A percentile compares a stretch with the other conserved stretches of the same genome.
phyloP scores from a whole-genome alignment of 352 stramenopile species.

The Phytophthora hybrid region DNA sequence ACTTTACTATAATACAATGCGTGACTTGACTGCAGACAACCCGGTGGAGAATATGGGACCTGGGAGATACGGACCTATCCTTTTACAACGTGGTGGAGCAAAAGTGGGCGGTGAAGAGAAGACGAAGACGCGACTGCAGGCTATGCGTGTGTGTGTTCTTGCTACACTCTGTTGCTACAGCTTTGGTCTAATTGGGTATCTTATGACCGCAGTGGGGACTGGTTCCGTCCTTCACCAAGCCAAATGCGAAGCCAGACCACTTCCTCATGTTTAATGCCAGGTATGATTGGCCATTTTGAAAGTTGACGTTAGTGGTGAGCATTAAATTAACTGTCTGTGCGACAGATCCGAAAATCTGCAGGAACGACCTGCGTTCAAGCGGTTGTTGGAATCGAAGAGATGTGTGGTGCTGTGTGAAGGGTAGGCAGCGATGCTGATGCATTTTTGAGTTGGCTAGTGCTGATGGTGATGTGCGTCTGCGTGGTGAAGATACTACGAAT shows the following conservation, averaged over 20 bases:
- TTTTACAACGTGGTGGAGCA: slow-evolving; percentile 35
- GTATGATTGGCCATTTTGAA: slow-evolving; percentile 32
- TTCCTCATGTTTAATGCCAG: slow-evolving; percentile 91
- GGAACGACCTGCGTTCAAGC: slow-evolving; percentile 77
- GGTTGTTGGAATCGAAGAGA: slow-evolving; percentile 74
- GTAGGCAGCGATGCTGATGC: slow-evolving; percentile 21
- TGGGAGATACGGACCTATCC: slow-evolving; percentile 69
- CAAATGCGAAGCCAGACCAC: slow-evolving; percentile 75
- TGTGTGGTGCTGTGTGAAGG: slow-evolving; percentile 90
- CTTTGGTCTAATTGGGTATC: slow-evolving; percentile 4
- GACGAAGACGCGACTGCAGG: slow-evolving; percentile 50
- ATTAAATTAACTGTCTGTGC: not conserved
- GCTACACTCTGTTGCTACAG: not conserved
- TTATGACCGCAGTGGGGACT: slow-evolving; percentile 70
- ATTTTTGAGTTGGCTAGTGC: not conserved
- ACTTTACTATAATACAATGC: not conserved
- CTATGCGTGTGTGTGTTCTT: slow-evolving; percentile 61
- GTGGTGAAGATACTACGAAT: slow-evolving; percentile 87
- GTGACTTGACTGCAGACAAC: slow-evolving; percentile 46
- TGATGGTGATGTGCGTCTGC: not conserved
- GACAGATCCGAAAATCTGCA: slow-evolving; percentile 72
- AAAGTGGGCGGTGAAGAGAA: slow-evolving; percentile 21
- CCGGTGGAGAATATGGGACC: slow-evolving; percentile 85
- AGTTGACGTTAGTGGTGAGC: not conserved
- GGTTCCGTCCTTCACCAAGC: slow-evolving; percentile 86